Base-by-base conservation (phyloP, 169 alveolate genomes). In the Toxoplasma gondii region DNA sequence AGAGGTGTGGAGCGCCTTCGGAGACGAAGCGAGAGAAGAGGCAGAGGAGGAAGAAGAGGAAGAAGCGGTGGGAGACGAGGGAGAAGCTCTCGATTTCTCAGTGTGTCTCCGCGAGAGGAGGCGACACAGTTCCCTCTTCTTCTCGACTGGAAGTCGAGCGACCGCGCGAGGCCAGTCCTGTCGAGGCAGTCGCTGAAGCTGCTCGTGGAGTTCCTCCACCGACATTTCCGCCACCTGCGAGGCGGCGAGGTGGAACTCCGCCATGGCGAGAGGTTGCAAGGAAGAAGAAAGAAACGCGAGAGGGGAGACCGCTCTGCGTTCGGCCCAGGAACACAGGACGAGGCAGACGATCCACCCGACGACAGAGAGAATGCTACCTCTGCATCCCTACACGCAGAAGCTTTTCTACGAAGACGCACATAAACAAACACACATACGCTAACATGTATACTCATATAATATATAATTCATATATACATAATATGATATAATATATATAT, bases 131-230 rank as follows among this genome's bases (percentile, higher is more conserved):
- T 74, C 45, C 84, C n/a, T 74, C 43, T 74, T 74, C 44, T 74
- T 36, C 44, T 74, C 84, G 84, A 74, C 84, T 12, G 84, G 44
- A 36, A 74, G 84, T 27, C 19, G 84, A 17, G 84, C 84, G n/a
- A 74, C 9, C 39, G 44, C 39, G 84, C 24, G 45, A 74, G 84
- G 44, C 84, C 84, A 74, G 44, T 22, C 27, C 38, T 22, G n/a
- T 12, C 43, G 39, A 9, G 84, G 84, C 38, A 74, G 44, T 16
- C 43, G 38, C 84, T 74, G 84, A 41, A 74, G 84, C n/a, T n/a
- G 84, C 84, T 74, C 27, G 49, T 74, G 84, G 49, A 74, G 1
- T 12, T 74, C 45, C 22, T 74, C 84, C 39, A 74, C 45, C 4
- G 84, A 2, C 84, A 74, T 74, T 16, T n/a, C 43, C 27, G 84